A percentile compares a stretch with the other conserved stretches of the same genome.
phyloP scores from a whole-genome alignment of 1,139 yeast species.

The Nematodospora anomalae region DNA sequence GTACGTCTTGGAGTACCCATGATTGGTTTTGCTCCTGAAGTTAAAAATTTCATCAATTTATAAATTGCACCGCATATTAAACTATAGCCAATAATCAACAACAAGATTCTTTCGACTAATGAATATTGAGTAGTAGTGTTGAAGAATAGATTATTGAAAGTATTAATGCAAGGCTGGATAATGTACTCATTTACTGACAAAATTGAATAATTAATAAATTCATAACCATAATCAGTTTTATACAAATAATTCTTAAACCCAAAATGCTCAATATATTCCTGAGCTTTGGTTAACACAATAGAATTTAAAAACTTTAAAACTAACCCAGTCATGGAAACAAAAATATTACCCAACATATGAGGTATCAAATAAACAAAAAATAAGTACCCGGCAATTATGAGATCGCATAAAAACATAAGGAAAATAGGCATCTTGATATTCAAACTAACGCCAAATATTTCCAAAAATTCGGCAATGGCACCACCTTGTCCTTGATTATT shows the following conservation, averaged over 20 bases:
- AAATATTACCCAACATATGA: slow-evolving; percentile 46
- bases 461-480: slow-evolving; percentile 31
- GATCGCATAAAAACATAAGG: slow-evolving; percentile 39
- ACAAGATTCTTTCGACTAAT: slow-evolving; percentile 34
- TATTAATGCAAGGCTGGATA: slow-evolving; percentile 20
- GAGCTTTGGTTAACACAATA: not conserved
- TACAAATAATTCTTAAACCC: not conserved
- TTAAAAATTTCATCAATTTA: slow-evolving; percentile 35
- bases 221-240: slow-evolving; percentile 4
- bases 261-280: not conserved
- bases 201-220: slow-evolving; percentile 14
- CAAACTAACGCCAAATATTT: slow-evolving; percentile 37
- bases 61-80: slow-evolving; percentile 29
- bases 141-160: slow-evolving; percentile 22
- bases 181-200: slow-evolving; percentile 13
- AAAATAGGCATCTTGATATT: slow-evolving; percentile 38
- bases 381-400: slow-evolving; percentile 43
- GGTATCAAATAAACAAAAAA: slow-evolving; percentile 56
- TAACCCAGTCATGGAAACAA: slow-evolving; percentile 19
- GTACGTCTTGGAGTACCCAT: slow-evolving; percentile 48
- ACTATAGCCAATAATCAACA: slow-evolving; percentile 40
- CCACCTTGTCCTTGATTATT: slow-evolving; percentile 12
- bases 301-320: slow-evolving; percentile 6
- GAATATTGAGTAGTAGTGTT: slow-evolving; percentile 18
- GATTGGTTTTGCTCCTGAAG: slow-evolving; percentile 42